Evolutionary conservation across 805 yeast genomes (phyloP), one percentile per base, ranked within the genome.

Genomic region (Yarrowia divulgata): DNA sequence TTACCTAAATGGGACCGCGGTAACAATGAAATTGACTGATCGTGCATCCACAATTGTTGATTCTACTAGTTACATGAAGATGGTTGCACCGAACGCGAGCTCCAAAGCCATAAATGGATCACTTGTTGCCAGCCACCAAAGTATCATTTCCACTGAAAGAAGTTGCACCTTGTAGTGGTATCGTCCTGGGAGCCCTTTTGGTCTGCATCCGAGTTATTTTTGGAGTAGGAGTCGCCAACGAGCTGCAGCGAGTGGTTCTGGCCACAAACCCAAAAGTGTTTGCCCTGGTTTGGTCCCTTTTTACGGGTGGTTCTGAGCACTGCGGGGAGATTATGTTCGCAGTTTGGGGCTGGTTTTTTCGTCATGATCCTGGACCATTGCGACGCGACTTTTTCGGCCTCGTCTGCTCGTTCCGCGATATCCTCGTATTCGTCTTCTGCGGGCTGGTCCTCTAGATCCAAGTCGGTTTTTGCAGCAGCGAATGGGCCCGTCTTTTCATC

Each of bases 251-350:
- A 60, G 29, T 50, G 68, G 19, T 35, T 46, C 39, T 63, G 68
- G 37, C 57, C 57, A 67, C 83, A 81, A 9, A 75, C 72, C 83
- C 83, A 81, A 69, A 81, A 81, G 12, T 73, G 73, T 13, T 81
- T 75, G 39, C 82, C 82, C 58, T 74, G 73, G 62, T 80, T 79
- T 13, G 75, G 72, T 1, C 81, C 81, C 8, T 74, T 72, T 60
- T 78, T 79, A 37, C 73, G 76, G 6, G 80, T 71, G 8, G 67
- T 69, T 54, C 72, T 70, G 35, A 75, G 70, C 13, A 72, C 72
- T 68, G 82, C 79, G 1, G 79, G 80, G 70, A 78, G 80, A 9
- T 69, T 52, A 67, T 80, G 83, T 73, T 71, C 3, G 73, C 62
- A 67, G 74, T 73, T 4, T 1, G 66, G 66, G 5, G 66, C 16